Evolutionary conservation across 805 yeast genomes (phyloP).

Genomic region (Hagleromyces aurorensis): DNA sequence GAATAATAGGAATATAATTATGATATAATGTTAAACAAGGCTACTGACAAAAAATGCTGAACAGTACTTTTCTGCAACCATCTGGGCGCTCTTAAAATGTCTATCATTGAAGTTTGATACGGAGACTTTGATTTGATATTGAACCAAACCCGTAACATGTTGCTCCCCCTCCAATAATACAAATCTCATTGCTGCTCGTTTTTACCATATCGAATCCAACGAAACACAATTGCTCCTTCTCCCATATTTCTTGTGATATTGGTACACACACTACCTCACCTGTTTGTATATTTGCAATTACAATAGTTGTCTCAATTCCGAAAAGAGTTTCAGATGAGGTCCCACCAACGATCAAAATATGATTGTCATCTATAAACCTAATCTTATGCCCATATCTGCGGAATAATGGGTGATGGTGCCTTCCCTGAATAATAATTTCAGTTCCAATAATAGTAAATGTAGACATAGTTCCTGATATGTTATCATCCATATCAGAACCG

Average conservation of each 20-base stretch:
- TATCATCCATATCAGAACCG: slow-evolving; percentile 19
- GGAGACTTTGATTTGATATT: slow-evolving; percentile 33
- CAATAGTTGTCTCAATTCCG: slow-evolving; percentile 31
- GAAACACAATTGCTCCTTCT: slow-evolving; percentile 32
- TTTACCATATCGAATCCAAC: slow-evolving; percentile 44
- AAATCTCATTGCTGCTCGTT: slow-evolving; percentile 11
- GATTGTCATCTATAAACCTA: slow-evolving; percentile 24
- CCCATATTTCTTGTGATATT: slow-evolving; percentile 35
- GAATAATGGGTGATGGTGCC: slow-evolving; percentile 27
- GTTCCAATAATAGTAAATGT: slow-evolving; percentile 25
- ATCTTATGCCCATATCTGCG: slow-evolving; percentile 45
- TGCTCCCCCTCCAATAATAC: slow-evolving; percentile 63
- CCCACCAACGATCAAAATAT: slow-evolving; percentile 49
- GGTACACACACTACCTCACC: slow-evolving; percentile 19
- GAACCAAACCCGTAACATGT: slow-evolving; percentile 79
- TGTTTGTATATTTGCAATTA: slow-evolving; percentile 28
- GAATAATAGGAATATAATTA: too few species aligned
- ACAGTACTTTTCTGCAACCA: too few species aligned
- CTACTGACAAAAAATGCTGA: too few species aligned
- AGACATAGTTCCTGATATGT: slow-evolving; percentile 25
- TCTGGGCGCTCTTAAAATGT: too few species aligned
- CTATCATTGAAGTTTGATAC: too few species aligned
- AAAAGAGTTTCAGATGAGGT: slow-evolving; percentile 36
- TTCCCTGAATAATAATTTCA: slow-evolving; percentile 8
- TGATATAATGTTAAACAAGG: too few species aligned